Base-by-base conservation (phyloP, 75 land plant genomes). In the Chamaecyparis obtusa region DNA sequence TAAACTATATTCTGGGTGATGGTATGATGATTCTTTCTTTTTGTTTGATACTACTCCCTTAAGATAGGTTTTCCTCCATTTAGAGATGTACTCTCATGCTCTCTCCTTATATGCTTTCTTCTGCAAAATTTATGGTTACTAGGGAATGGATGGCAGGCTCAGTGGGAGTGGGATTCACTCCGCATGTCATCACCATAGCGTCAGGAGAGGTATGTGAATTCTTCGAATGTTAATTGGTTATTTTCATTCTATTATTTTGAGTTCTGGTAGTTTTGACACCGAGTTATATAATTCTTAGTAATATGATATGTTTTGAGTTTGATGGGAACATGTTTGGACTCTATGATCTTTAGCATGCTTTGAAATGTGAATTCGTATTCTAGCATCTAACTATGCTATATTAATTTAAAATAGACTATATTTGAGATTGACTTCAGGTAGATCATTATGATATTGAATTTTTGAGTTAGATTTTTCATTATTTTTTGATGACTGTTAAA, bases 141-240 rank as follows among this genome's bases (percentile, higher is more conserved):
- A 94, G n/a, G n/a, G n/a, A n/a, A n/a, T n/a, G n/a, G n/a, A n/a
- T n/a, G n/a, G n/a, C n/a, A n/a, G n/a, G n/a, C n/a, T 90, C 96
- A 10, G 94, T 95, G 64, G 98, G 98, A 76, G 89, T 90, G 84
- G 94, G 93, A 41, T 96, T 96, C 88, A 95, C 97, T 87, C 98
- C 98, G 27, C 98, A 96, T 92, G 86, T 96, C 60, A 89, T 96
- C 54, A 91, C 91, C 24, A 89, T 96, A 89, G 90, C 93, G 51
- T 87, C 91, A 75, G 98, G 98, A 33, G 96, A 96, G 95, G 98
- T 96, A 92, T 71, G 84, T 57, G 44, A 54, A 57, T 19, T 24
- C 41, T 83, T 87, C 9, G 36, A 24, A 80, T 54, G 85, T 30
- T 54, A 17, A 49, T 33, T 83, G 24, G 43, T 49, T 32, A 54